Base-by-base conservation (phyloP, 805 yeast genomes). In the Metschnikowia continentalis region DNA sequence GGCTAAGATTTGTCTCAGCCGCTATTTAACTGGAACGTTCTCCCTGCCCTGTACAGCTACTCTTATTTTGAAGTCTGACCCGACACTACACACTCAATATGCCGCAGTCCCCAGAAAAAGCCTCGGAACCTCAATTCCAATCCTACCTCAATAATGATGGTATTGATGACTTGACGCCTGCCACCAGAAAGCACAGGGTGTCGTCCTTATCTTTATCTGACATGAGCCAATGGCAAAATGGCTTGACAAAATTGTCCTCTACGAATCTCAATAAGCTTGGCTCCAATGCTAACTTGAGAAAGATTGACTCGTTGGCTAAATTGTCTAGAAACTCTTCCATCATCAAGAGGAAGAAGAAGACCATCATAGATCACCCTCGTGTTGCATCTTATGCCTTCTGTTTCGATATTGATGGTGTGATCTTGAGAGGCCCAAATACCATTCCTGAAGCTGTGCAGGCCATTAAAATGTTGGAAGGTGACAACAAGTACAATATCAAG, bases 371-470 rank as follows among this genome's bases (percentile, higher is more conserved):
- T 62, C 92, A 86, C 64, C 79, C 72, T 38, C 75, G 92, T 63
- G 83, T 86, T 38, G 90, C 91, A 1, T 82, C 88, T 2, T 86
- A 86, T 63, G 96, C 96, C 2, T 90, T 90, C 73, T 94, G 95
- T 38, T 90, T 90, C 66, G 96, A 90, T 70, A 90, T 90, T 50
- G 97, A 90, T 65, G 97, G 97, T 41, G 97, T 90, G 43, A 81
- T 90, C 42, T 83, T 90, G 55, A 78, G 88, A 53, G 96, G 96
- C 14, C 91, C 94, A 1, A 81, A 85, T 48, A 86, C 92, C 6
- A 85, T 90, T 44, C 91, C 94, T 0, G 84, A 86, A 61, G 95
- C 96, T 0, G 78, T 76, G 14, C 79, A 82, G 55, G 96, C 96
- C 6, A 69, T 90, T 57, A 76, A 77, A 54, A 64, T 86, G 73